phyloP scores from a whole-genome alignment of 768 basidiomycete species.

The Tremella yokohamensis region DNA sequence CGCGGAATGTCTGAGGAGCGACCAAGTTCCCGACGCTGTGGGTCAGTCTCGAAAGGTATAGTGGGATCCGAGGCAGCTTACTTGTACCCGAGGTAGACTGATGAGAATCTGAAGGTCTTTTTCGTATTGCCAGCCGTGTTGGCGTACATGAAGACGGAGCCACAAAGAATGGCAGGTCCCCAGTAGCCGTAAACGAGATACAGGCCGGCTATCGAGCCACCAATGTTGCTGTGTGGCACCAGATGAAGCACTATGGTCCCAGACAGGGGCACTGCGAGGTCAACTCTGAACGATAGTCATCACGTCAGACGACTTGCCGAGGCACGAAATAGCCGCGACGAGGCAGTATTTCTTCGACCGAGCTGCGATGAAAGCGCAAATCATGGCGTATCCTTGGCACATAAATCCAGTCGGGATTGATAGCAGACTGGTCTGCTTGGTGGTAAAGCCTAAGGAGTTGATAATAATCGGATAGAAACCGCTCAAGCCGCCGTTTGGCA shows the following conservation, averaged over 20 bases:
- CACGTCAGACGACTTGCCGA: too few species aligned
- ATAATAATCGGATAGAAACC: conserved; percentile 30
- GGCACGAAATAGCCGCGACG: too few species aligned
- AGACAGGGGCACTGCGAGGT: conserved; percentile 21
- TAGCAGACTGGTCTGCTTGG: conserved; percentile 18
- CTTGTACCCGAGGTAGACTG: conserved; percentile 4
- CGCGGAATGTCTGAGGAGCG: conserved; percentile 4
- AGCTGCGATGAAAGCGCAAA: too few species aligned
- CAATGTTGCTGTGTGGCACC: conserved; percentile 30
- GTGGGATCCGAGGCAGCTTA: too few species aligned
- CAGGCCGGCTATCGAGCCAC: conserved; percentile 31
- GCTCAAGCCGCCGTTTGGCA: conserved; percentile 2
- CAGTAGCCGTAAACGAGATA: conserved; percentile 42
- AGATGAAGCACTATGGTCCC: conserved; percentile 36
- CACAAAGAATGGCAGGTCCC: neutral
- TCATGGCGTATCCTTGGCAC: neutral
- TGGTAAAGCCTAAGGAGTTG: conserved; percentile 18
- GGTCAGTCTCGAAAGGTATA: too few species aligned
- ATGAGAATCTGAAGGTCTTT: conserved; percentile 3
- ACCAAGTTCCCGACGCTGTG: neutral
- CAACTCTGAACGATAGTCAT: too few species aligned
- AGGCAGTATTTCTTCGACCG: too few species aligned
- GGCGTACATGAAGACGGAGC: neutral
- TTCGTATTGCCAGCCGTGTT: conserved; percentile 23
- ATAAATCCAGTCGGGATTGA: conserved; percentile 35